Percentiles rank a stretch among this genome's conserved stretches.
These are phyloP conservation scores for Marasmius sp. DNA, from an alignment of 1,284 basidiomycete genomes.

Conservation along the genomic window DNA sequence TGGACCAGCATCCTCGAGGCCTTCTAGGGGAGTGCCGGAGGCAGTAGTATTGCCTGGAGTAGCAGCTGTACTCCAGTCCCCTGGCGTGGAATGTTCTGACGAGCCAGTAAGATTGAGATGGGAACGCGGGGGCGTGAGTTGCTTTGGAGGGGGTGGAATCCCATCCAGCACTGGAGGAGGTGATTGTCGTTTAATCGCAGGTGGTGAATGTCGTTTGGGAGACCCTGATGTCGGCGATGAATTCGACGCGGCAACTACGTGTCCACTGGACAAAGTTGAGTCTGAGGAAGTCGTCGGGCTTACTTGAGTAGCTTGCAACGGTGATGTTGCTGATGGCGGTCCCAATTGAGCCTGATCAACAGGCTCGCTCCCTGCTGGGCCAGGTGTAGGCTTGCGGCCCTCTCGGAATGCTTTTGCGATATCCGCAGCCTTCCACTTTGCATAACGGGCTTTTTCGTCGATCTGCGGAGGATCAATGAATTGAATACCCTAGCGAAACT, in stretches of 20 bases:
- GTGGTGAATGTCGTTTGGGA: conserved; percentile 5
- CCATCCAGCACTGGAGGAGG: conserved; percentile 20
- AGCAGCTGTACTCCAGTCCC: conserved; percentile 62
- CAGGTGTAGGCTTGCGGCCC: conserved; percentile 71
- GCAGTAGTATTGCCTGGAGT: conserved; percentile 50
- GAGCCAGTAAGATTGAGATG: not conserved
- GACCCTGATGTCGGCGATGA: conserved; percentile 13
- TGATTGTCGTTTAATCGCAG: conserved; percentile 16
- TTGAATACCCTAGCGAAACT: not conserved
- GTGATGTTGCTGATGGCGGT: conserved; percentile 20
- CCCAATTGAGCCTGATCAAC: conserved; percentile 28
- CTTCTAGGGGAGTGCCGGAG: conserved; percentile 15
- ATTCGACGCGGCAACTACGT: conserved; percentile 11
- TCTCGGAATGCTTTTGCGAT: conserved; percentile 89
- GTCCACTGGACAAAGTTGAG: conserved; percentile 3
- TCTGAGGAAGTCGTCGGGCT: not conserved
- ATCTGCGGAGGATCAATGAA: conserved; percentile 41
- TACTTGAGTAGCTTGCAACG: not conserved
- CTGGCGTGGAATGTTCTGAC: conserved; percentile 26
- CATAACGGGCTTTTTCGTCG: conserved; percentile 80
- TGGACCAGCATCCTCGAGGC: conserved; percentile 10
- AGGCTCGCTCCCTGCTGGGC: conserved; percentile 49
- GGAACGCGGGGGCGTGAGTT: conserved; percentile 22
- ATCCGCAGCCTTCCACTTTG: conserved; percentile 92
- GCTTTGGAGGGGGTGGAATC: conserved; percentile 26